Evolutionary conservation across 495 filamentous ascomycete genomes (phyloP).

Genomic region (Jackrogersella multiformis): DNA sequence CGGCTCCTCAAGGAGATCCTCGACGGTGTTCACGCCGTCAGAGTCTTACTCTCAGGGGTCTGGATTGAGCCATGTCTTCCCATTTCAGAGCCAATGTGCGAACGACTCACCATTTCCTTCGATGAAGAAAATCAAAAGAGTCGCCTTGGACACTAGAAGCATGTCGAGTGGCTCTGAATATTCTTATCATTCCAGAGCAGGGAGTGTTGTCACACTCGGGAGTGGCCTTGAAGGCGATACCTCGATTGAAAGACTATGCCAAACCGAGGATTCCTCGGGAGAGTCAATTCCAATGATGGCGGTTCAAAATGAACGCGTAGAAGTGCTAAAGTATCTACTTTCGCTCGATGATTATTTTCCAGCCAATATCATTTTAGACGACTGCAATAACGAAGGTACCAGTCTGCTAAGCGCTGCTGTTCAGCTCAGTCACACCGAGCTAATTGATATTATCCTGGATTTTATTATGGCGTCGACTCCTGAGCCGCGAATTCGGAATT

Average conservation of each 20-base stretch:
- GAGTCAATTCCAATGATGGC: constrained; percentile 98
- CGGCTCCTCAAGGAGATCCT: constrained; percentile 56
- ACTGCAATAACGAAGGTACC: constrained; percentile 87
- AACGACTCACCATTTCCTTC: constrained; percentile 52
- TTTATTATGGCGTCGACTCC: constrained; percentile 56
- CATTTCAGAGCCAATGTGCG: constrained; percentile 71
- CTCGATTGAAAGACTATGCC: constrained; percentile 80
- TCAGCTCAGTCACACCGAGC: constrained; percentile 78
- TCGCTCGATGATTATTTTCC: constrained; percentile 78
- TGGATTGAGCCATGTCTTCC: constrained; percentile 86
- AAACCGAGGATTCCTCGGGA: constrained; percentile 81
- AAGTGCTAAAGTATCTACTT: constrained; percentile 80
- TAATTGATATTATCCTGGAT: constrained; percentile 79
- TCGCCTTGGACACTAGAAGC: constrained; percentile 88
- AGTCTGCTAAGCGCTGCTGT: constrained; percentile 94
- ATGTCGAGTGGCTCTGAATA: constrained; percentile 84
- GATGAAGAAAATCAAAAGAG: constrained; percentile 72
- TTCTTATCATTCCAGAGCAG: constrained; percentile 78
- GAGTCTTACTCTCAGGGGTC: constrained; percentile 64
- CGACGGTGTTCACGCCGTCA: constrained; percentile 52
- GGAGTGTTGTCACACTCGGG: constrained; percentile 75
- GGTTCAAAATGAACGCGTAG: constrained; percentile 75
- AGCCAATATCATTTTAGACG: constrained; percentile 72
- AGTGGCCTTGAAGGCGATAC: constrained; percentile 84
- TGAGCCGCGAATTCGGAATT: constrained; percentile 62